Evolutionary conservation across 768 basidiomycete genomes (phyloP), one percentile per base, ranked within the genome.

Genomic region (Boletellus ananas): DNA sequence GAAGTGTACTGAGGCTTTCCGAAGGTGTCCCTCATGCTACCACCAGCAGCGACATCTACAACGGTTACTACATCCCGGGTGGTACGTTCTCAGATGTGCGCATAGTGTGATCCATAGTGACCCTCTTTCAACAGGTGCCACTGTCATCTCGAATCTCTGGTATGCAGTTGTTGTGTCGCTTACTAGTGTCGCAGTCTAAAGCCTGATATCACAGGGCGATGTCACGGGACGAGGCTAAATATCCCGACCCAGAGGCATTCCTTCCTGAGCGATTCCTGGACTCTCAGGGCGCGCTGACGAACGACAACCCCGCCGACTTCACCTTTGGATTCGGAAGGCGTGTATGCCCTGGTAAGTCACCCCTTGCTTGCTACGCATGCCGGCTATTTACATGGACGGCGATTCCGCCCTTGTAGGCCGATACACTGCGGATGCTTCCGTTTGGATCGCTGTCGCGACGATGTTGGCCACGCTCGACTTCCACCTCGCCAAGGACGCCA

Each of bases 41-140:
- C 18, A 41, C 39, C 9, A 43, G 13, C 23, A 52, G 40, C 10
- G 58, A 58, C 34, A 20, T 49, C 16, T 58, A 57, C 40, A 45
- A 51, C 16, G 58, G 58, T 25, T 54, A 47, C 27, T 62, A 51
- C 39, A 59, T 62, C 34, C 60, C 60, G 14, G 51, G 55, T 43
- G 57, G 57, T 41, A 37, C 8, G 54, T 45, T 16, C 18, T 12
- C 9, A 18, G 29, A 29, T 8, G 29, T 29, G 29, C 9, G 11
- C 4, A 13, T 18, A 6, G 11, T 29, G n/a, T 35, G 3, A 7
- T 27, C 8, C 6, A 6, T 13, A 9, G 1, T 45, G 25, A 45
- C 35, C 12, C 3, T 29, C 36, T 29, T 6, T 29, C 29, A 18
- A 37, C 17, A 45, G 45, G 45, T 6, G 45, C 45, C 18, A 45